phyloP scores from a whole-genome alignment of 495 filamentous ascomycete species.

The Aspergillus nidulans region DNA sequence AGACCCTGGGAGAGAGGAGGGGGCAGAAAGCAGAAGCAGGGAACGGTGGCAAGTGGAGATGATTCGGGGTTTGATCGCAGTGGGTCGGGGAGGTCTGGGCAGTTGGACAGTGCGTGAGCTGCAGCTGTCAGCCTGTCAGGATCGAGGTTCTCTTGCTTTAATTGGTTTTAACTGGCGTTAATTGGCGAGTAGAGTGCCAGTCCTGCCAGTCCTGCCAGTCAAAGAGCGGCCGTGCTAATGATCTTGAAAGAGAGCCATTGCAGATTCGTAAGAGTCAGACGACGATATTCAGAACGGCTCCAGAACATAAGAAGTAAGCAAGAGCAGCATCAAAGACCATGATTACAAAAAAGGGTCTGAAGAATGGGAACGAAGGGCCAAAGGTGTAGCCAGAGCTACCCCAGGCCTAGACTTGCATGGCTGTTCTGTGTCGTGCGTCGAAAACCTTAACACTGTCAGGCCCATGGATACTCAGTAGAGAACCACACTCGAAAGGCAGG shows the following conservation, averaged over 20 bases:
- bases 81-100: background rate
- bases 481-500: background rate
- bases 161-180: too few species aligned
- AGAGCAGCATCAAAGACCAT: too few species aligned
- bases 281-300: too few species aligned
- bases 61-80: background rate
- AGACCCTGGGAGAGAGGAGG: too few species aligned
- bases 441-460: constrained; percentile 1
- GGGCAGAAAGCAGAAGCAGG: background rate
- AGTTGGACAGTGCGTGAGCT: background rate
- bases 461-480: background rate
- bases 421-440: background rate
- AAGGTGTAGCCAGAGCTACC: background rate
- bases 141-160: too few species aligned
- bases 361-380: background rate
- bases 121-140: background rate
- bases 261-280: too few species aligned
- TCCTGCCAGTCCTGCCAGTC: too few species aligned
- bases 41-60: background rate
- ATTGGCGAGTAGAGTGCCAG: too few species aligned
- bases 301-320: too few species aligned
- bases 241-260: too few species aligned
- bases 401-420: background rate
- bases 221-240: too few species aligned
- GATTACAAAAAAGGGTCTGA: too few species aligned